Evolutionary conservation across 2,329 filamentous ascomycete genomes (phyloP), one percentile per base, ranked within the genome.

Genomic region (Aureobasidium sp.): DNA sequence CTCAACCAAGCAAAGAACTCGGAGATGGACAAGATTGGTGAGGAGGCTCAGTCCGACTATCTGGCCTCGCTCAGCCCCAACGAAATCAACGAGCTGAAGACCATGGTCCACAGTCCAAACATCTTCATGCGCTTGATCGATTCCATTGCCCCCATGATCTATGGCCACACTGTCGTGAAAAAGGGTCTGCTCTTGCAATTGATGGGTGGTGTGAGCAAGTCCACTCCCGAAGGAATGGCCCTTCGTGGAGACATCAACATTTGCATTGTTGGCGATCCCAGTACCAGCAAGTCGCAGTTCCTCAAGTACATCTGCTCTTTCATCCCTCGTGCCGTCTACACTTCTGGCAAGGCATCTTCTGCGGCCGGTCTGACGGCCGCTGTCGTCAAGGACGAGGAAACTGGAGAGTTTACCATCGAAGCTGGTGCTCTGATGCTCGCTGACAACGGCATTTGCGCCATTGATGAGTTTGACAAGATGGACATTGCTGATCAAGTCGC

Each of bases 381-480:
- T 0, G 94, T 99, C 0, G 87, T 97, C 65, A 99, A 97, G 74
- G 94, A 99, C 70, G 92, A 97, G 72, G 94, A 99, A 77, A 99
- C 94, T 22, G 94, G 94, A 67, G 94, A 99, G 72, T 97, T 97
- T 74, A 99, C 94, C 15, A 99, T 99, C 68, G 94, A 99, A 78
- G 94, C 94, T 7, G 94, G 94, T 78, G 94, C 94, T 14, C 85
- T 99, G 63, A 97, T 99, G 94, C 80, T 99, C 64, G 94, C 94
- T 25, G 85, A 97, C 71, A 97, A 96, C 68, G 94, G 94, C 60
- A 95, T 97, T 69, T 99, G 94, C 75, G 92, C 91, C 64, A 99
- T 99, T 73, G 94, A 99, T 72, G 94, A 99, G 74, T 99, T 99
- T 69, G 94, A 99, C 84, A 99, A 99, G 80, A 99, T 99, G 94